Evolutionary conservation across 148 eudicot species (phyloP).

Genomic region (Limonium bicolor): DNA sequence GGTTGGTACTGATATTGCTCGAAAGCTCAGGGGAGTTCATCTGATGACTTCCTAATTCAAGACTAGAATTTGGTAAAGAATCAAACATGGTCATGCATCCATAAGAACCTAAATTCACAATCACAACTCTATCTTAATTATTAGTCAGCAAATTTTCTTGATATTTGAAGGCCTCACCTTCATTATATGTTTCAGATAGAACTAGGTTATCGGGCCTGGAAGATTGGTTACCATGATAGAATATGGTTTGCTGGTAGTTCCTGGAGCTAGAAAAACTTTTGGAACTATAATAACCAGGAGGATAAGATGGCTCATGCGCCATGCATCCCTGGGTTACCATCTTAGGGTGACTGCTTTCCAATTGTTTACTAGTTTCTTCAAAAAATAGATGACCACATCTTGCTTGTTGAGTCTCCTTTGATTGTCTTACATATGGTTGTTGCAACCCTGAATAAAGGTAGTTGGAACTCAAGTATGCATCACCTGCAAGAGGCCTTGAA

Average conservation of each 20-base stretch:
- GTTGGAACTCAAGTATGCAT: conserved; percentile 6
- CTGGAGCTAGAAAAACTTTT: conserved; percentile 17
- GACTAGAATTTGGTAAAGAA: conserved; percentile 20
- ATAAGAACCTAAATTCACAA: conserved; percentile 19
- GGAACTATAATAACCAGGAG: conserved; percentile 16
- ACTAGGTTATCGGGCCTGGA: conserved; percentile 10
- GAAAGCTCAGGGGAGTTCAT: conserved; percentile 21
- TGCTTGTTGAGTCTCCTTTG: conserved; percentile 14
- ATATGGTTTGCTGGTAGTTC: conserved; percentile 22
- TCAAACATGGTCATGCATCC: conserved; percentile 16
- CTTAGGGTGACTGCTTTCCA: conserved; percentile 23
- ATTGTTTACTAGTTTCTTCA: conserved; percentile 39
- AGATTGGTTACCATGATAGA: conserved; percentile 13
- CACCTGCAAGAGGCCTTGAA: conserved; percentile 15
- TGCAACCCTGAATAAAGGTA: conserved; percentile 13
- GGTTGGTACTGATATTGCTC: conserved; percentile 20
- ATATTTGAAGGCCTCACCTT: conserved; percentile 14
- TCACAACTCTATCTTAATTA: conserved; percentile 13
- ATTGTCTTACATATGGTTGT: conserved; percentile 15
- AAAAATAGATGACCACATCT: conserved; percentile 15
- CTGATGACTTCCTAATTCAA: conserved; percentile 13
- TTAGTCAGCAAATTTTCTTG: conserved; percentile 15
- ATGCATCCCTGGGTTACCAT: conserved; percentile 20
- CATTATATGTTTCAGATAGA: conserved; percentile 18
- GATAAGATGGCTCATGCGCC: conserved; percentile 19